Percentiles rank a stretch among this genome's conserved stretches.
Conservation (phyloP, 2,329 filamentous ascomycete species). For the Diaporthe caulivora region DNA sequence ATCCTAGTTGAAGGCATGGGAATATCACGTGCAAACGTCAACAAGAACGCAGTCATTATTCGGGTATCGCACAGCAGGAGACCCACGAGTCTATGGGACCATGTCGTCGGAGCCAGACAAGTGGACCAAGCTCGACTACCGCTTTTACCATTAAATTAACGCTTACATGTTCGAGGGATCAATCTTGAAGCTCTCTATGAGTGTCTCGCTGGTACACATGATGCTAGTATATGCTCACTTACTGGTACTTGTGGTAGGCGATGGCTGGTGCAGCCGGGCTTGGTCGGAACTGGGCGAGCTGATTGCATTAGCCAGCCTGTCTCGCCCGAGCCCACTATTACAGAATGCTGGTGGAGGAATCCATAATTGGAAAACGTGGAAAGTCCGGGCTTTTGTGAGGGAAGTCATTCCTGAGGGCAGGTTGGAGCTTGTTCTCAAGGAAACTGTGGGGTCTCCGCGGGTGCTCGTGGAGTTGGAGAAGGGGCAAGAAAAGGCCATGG, state of each 20-base stretch:
- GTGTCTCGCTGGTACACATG: neutral
- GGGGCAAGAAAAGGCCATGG: neutral
- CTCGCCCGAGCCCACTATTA: neutral
- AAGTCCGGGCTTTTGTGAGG: neutral
- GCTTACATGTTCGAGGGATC: neutral
- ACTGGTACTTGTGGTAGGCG: neutral
- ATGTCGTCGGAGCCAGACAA: neutral
- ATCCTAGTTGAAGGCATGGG: neutral
- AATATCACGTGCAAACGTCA: neutral
- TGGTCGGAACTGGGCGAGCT: slow-evolving; percentile 7
- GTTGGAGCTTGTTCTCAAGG: neutral
- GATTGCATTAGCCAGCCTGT: neutral
- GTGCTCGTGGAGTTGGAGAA: neutral
- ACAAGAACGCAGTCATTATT: neutral
- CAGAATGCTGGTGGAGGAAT: neutral
- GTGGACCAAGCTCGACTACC: neutral
- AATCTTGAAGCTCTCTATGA: neutral
- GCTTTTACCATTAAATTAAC: neutral
- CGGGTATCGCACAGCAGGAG: neutral
- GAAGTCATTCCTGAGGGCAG: neutral
- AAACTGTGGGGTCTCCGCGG: neutral
- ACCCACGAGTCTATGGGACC: neutral
- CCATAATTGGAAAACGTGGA: neutral
- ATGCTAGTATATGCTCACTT: slow-evolving; percentile 1
- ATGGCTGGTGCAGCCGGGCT: slow-evolving; percentile 9